phyloP scores from a whole-genome alignment of 345 rosid genomes.

The Hypericum androsaemum region DNA sequence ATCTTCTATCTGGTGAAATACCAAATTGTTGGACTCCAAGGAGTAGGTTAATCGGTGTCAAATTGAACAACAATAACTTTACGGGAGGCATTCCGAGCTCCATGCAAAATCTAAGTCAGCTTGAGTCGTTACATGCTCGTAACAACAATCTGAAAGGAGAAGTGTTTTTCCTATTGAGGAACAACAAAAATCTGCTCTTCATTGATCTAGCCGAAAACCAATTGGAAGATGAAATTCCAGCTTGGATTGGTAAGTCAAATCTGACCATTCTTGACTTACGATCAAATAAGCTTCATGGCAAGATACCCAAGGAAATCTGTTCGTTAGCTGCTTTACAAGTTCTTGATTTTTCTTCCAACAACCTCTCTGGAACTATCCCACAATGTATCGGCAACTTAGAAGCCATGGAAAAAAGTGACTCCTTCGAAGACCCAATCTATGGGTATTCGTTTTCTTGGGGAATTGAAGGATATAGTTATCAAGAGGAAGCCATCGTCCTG shows the following conservation, averaged over 20 bases:
- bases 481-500: background rate
- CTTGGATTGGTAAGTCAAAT: background rate
- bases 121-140: background rate
- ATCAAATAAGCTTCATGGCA: background rate
- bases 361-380: too few relatives aligned
- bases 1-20: background rate
- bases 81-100: background rate
- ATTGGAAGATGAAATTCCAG: background rate
- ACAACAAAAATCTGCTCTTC: background rate
- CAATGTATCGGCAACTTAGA: background rate
- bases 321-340: background rate
- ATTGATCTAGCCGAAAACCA: background rate
- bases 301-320: background rate
- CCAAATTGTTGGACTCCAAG: background rate
- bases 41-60: background rate
- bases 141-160: constrained; percentile 4
- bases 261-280: background rate
- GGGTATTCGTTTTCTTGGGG: background rate
- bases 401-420: background rate
- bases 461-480: background rate
- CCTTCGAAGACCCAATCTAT: too few relatives aligned
- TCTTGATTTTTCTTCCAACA: background rate
- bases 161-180: background rate
- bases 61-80: background rate
- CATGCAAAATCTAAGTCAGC: background rate